Percentiles rank a stretch among this genome's conserved stretches.
phyloP scores from a whole-genome alignment of 306 rosid genomes.

The Citrullus amarus region DNA sequence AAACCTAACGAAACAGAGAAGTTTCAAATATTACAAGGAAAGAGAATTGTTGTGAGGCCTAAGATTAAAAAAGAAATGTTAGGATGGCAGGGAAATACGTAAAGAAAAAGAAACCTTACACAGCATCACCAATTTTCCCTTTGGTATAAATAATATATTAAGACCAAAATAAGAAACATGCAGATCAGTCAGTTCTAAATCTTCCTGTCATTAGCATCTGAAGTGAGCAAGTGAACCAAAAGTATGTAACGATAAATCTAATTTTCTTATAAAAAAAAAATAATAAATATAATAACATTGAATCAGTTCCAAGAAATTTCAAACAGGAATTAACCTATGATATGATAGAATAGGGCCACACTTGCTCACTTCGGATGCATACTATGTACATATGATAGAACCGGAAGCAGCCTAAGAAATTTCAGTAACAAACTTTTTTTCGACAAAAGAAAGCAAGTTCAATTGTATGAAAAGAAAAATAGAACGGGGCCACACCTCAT shows the following conservation, averaged over 20 bases:
- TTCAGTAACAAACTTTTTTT: background rate
- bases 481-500: slow-evolving; percentile 38
- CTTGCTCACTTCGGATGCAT: too few species aligned
- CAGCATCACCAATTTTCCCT: background rate
- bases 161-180: background rate
- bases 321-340: too few species aligned
- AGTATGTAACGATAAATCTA: background rate
- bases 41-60: background rate
- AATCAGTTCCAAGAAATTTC: background rate
- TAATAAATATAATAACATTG: background rate
- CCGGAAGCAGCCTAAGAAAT: background rate
- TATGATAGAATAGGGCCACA: too few species aligned
- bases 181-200: background rate
- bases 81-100: background rate
- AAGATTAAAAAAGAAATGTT: too few species aligned
- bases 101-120: background rate
- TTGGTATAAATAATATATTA: background rate
- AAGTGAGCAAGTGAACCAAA: background rate
- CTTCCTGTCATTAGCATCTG: background rate
- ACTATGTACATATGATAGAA: too few species aligned
- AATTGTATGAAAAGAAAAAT: background rate
- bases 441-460: background rate
- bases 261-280: background rate
- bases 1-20: background rate
- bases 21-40: background rate